Base-by-base conservation (phyloP, 352 stramenopile species). In the Globisporangium irregulare region DNA sequence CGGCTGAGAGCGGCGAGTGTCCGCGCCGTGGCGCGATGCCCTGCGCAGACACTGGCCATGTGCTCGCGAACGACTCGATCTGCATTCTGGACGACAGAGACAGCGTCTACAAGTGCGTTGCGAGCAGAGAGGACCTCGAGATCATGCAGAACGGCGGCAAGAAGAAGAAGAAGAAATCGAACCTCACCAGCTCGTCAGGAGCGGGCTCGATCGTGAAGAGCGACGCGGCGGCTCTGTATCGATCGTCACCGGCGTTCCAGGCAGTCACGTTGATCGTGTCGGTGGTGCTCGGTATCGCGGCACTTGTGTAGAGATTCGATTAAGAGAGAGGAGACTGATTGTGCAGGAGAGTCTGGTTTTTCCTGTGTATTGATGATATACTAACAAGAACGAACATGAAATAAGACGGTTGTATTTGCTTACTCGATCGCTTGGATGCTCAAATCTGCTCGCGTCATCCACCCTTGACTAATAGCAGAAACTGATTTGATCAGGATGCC, bases 31-130 rank as follows among this genome's bases (percentile, higher is more conserved):
- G 82, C 25, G 76, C 85, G 12, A 72, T 86, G 51, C 85, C 85
- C 9, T 93, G 85, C 60, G 82, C 78, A 7, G 50, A 78, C 4
- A 87, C 78, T 20, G 85, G 85, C 36, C 82, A 91, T 59, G 72
- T 85, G 18, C 65, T 93, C 50, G 68, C 75, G 43, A 86, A 87
- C 56, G 77, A 93, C 71, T 86, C 82, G 38, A 48, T 86, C 14
- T 93, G 85, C 61, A 68, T 69, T 8, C 71, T 86, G 57, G 81
- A 92, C 64, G 75, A 86, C 10, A 78, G 78, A 51, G 81, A 91
- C 66, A 74, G 81, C 1, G 86, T 81, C 22, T 93, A 87, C 75
- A 91, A 93, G 72, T 93, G 85, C 50, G 81, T 89, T 25, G 80
- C 82, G 18, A 90, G 81, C 68, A 79, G 77, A 32, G 73, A 88